Evolutionary conservation across 306 rosid genomes (phyloP).

Genomic region (Castanea sativa): DNA sequence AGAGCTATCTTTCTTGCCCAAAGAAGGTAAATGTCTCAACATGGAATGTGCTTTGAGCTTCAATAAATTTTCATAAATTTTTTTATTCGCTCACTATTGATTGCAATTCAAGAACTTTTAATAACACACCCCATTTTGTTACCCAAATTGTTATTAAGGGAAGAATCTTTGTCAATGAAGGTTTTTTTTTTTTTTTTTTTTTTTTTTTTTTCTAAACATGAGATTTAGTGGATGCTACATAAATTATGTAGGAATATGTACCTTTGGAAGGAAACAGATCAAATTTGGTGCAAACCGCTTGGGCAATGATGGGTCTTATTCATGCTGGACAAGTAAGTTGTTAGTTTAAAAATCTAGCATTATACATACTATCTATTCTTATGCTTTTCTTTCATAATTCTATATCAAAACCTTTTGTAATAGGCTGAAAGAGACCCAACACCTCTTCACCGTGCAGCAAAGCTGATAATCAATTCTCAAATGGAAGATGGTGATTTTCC

Average conservation of each 20-base stretch:
- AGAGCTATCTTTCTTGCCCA: conserved; percentile 58
- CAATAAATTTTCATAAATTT: too few species aligned
- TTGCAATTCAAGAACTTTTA: not conserved
- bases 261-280: conserved; percentile 51
- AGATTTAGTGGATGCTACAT: too few species aligned
- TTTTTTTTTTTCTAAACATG: not conserved
- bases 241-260: conserved; percentile 31
- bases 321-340: conserved; percentile 48
- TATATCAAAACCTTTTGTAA: not conserved
- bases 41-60: too few species aligned
- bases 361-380: not conserved
- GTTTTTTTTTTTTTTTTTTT: not conserved
- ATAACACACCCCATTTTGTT: not conserved
- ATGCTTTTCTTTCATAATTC: not conserved
- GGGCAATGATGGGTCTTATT: conserved; percentile 71
- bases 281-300: conserved; percentile 64
- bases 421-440: conserved; percentile 53
- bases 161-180: not conserved
- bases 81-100: not conserved
- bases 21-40: conserved; percentile 27
- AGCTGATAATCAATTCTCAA: conserved; percentile 54
- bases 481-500: conserved; percentile 68
- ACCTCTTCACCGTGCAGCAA: conserved; percentile 62
- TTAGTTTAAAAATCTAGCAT: not conserved
- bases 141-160: not conserved